Evolutionary conservation across 116 monocot genomes (phyloP).

Genomic region (Papilionanthe hybrid): DNA sequence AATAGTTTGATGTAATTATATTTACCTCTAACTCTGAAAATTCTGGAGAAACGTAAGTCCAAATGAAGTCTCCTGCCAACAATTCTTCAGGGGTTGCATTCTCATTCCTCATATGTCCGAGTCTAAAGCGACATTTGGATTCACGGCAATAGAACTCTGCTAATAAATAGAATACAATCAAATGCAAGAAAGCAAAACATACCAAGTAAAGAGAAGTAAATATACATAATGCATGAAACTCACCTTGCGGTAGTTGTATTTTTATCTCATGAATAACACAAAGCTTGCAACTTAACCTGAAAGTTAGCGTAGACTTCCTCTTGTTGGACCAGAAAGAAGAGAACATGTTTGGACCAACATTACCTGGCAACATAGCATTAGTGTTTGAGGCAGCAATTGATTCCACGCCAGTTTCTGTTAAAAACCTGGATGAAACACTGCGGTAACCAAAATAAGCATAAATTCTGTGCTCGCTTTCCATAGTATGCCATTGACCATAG

Average conservation of each 20-base stretch:
- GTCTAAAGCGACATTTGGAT: constrained; percentile 22
- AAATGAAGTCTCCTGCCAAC: constrained; percentile 37
- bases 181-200: no score
- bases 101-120: constrained; percentile 23
- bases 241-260: constrained; percentile 70
- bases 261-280: constrained; percentile 67
- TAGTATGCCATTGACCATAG: constrained; percentile 28
- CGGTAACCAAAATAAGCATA: constrained; percentile 38
- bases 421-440: constrained; percentile 11
- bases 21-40: constrained; percentile 77
- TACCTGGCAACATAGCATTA: no score
- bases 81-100: constrained; percentile 1
- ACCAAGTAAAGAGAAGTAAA: no score
- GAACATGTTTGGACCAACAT: no score
- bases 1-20: not conserved
- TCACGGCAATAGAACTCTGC: no score
- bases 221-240: not conserved
- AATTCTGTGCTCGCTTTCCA: constrained; percentile 51
- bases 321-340: constrained; percentile 45
- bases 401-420: constrained; percentile 25
- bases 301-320: constrained; percentile 55
- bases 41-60: constrained; percentile 79
- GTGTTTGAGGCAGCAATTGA: constrained; percentile 11
- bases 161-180: no score
- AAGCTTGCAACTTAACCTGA: constrained; percentile 45